phyloP scores from a whole-genome alignment of 306 rosid species.

The Sindora glabra region DNA sequence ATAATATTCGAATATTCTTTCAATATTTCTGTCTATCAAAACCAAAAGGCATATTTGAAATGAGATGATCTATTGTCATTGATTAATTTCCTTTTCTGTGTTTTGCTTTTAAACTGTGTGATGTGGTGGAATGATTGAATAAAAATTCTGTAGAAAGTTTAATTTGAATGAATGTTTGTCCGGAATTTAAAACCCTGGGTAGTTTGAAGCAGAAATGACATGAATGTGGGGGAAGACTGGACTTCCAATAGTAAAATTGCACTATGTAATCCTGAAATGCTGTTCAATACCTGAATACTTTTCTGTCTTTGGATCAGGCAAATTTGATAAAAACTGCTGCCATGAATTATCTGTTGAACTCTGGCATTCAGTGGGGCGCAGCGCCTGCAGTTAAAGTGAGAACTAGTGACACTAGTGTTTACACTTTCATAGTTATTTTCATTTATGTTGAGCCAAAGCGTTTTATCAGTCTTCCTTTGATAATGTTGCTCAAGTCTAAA shows the following conservation, averaged over 20 bases:
- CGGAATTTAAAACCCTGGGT: neutral
- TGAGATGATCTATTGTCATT: no score
- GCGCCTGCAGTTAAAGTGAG: conserved; percentile 94
- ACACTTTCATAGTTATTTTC: no score
- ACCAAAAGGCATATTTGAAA: no score
- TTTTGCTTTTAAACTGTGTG: no score
- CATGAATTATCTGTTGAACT: conserved; percentile 71
- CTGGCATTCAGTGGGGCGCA: conserved; percentile 95
- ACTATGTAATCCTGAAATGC: neutral
- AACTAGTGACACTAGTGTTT: conserved; percentile 14
- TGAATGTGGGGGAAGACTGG: neutral
- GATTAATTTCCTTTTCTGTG: no score
- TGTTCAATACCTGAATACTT: conserved; percentile 3
- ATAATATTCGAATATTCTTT: no score
- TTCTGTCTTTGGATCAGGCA: conserved; percentile 52
- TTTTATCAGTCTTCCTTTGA: neutral
- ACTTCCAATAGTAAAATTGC: conserved; percentile 4
- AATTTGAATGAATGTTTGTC: conserved; percentile 3
- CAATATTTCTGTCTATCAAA: no score
- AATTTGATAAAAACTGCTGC: conserved; percentile 88
- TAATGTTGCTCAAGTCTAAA: conserved; percentile 10
- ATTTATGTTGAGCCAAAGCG: neutral
- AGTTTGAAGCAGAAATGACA: conserved; percentile 2
- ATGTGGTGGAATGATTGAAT: neutral
- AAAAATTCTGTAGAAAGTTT: neutral